Conservation (phyloP, 2,329 filamentous ascomycete species). For the Pyrenophora teres region DNA sequence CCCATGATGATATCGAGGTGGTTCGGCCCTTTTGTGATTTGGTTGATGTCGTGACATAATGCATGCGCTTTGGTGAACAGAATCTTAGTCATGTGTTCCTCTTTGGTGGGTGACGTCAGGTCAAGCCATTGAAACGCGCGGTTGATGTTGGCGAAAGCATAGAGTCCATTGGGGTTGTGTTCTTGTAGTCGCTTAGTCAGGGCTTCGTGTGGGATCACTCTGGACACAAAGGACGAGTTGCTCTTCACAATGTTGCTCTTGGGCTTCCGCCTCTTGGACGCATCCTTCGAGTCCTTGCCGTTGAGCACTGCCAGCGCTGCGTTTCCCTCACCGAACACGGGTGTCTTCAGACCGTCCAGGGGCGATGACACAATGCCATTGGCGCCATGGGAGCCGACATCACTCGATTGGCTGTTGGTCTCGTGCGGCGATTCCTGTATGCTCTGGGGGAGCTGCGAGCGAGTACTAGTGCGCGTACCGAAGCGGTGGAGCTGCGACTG, state of each 20-base stretch:
- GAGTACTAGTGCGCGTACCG: slow-evolving; percentile 49
- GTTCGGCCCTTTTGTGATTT: slow-evolving; percentile 73
- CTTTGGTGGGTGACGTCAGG: slow-evolving; percentile 75
- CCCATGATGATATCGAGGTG: slow-evolving; percentile 94
- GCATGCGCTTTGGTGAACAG: slow-evolving; percentile 96
- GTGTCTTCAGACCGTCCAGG: slow-evolving; percentile 47
- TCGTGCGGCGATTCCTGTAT: slow-evolving; percentile 53
- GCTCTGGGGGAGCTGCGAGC: slow-evolving; percentile 50
- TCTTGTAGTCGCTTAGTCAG: slow-evolving; percentile 80
- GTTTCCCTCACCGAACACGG: slow-evolving; percentile 87
- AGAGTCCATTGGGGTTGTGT: slow-evolving; percentile 75
- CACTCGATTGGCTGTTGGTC: slow-evolving; percentile 51
- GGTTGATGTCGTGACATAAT: slow-evolving; percentile 90
- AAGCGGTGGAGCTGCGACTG: slow-evolving; percentile 50
- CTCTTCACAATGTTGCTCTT: slow-evolving; percentile 99
- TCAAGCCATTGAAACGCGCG: slow-evolving; percentile 96
- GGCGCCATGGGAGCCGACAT: slow-evolving; percentile 50
- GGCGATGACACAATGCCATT: slow-evolving; percentile 44
- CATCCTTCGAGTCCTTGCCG: slow-evolving; percentile 69
- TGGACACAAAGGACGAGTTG: slow-evolving; percentile 97
- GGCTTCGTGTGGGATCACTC: slow-evolving; percentile 87
- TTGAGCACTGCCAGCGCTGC: slow-evolving; percentile 65
- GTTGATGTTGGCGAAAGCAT: slow-evolving; percentile 94
- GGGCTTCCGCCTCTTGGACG: slow-evolving; percentile 80
- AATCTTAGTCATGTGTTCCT: slow-evolving; percentile 92